Evolutionary conservation across 192 early-diverging fungal genomes (phyloP), one percentile per base, ranked within the genome.

Genomic region (Allomyces javanicus): DNA sequence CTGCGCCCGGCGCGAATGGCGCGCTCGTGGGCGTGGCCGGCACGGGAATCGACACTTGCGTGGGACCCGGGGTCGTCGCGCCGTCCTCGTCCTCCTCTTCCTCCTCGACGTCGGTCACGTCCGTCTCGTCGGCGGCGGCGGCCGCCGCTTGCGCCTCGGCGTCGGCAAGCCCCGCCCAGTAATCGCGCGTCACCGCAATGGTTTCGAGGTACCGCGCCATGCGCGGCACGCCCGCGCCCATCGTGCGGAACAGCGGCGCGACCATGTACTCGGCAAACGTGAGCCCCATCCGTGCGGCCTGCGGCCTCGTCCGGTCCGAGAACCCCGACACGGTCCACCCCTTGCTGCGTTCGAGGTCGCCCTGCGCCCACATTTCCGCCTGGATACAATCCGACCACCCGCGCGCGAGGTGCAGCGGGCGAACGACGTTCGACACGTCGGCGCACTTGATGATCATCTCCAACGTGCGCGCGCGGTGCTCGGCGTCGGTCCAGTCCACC

Each of bases 401-500:
- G 12, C 21, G 12, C 17, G 50, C 50, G 2, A 58, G 6, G 50
- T 58, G 50, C 50, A 58, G 50, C 50, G 50, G 50, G 1, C 50
- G 50, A 1, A 58, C 50, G 2, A 58, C 81, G 68, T 83, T 83
- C 27, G 72, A 75, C 44, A 83, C 78, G 63, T 83, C 81, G 25
- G 77, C 72, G 66, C 81, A 81, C 64, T 83, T 83, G 40, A 77
- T 73, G 40, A 83, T 70, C 67, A 80, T 73, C 69, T 44, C 40
- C 11, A 17, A 10, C 12, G 23, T 55, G 22, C 66, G 23, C 64
- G 78, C 77, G 69, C 74, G 69, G 17, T 44, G 64, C n/a, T 71
- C 43, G 25, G 78, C 73, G 10, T 70, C 71, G 17, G 21, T 62
- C 45, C 80, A 74, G 11, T 72, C 69, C 25, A 68, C 76, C 17